These are phyloP conservation scores for Citrus sp. DNA, from an alignment of 345 rosid species.

Conservation along the genomic window DNA sequence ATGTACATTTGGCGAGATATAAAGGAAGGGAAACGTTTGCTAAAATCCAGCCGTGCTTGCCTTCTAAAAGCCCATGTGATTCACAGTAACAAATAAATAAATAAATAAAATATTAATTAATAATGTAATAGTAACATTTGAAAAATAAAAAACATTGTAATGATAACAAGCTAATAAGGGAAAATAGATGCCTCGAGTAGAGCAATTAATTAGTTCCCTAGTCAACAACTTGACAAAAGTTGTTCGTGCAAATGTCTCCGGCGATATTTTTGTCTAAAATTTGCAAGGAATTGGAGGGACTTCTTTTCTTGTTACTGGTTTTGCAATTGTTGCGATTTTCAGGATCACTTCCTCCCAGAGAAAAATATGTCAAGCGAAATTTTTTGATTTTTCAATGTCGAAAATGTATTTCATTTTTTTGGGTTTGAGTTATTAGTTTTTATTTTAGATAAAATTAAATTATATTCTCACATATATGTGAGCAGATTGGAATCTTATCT, in stretches of 20 bases:
- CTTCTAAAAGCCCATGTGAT: neutral
- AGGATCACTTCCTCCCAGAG: neutral
- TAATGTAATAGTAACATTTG: neutral
- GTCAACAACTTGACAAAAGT: neutral
- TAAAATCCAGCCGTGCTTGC: neutral
- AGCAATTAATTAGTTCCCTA: neutral
- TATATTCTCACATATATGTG: no score
- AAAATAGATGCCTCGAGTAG: neutral
- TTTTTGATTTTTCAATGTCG: no score
- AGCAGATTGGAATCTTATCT: no score
- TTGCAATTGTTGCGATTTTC: neutral
- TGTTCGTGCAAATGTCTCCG: neutral
- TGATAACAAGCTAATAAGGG: neutral
- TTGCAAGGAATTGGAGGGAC: neutral
- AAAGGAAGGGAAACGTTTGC: neutral
- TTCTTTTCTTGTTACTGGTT: neutral
- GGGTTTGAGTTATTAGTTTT: no score
- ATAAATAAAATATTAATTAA: no score
- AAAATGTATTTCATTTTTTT: neutral
- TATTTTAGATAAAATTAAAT: no score
- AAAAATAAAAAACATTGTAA: neutral
- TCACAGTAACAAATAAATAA: no score
- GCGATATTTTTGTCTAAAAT: neutral
- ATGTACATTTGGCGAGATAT: neutral
- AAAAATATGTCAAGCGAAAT: neutral